Percentiles rank a stretch among this genome's conserved stretches.
phyloP scores from a whole-genome alignment of 169 alveolate genomes.

The Plasmodium berghei region DNA sequence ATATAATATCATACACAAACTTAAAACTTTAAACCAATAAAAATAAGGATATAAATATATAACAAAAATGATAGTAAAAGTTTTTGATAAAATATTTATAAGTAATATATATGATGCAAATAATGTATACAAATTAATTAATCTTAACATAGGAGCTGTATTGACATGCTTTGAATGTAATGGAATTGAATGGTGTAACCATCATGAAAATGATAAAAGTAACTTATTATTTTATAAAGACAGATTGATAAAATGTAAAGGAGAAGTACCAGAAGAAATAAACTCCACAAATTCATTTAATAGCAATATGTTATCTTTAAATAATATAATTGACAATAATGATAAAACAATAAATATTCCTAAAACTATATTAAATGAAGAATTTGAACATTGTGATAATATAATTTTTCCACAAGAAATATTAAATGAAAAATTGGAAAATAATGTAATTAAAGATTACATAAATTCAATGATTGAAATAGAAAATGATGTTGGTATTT shows the following conservation, averaged over 20 bases:
- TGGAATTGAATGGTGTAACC: slow-evolving; percentile 43
- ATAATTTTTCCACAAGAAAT: slow-evolving; percentile 33
- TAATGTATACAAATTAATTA: slow-evolving; percentile 31
- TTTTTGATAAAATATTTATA: slow-evolving; percentile 52
- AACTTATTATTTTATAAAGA: slow-evolving; percentile 39
- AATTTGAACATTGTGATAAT: slow-evolving; percentile 34
- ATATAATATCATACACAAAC: too few relatives aligned
- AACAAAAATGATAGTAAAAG: slow-evolving; percentile 45
- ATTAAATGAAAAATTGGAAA: background rate
- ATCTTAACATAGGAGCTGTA: slow-evolving; percentile 67
- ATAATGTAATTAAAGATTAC: slow-evolving; percentile 32
- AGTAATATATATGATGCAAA: slow-evolving; percentile 65
- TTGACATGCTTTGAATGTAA: slow-evolving; percentile 52
- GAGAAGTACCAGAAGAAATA: background rate
- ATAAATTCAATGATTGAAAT: slow-evolving; percentile 29
- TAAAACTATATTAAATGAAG: background rate
- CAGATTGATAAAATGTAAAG: slow-evolving; percentile 15
- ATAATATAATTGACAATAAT: background rate
- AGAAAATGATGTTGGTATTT: slow-evolving; percentile 4
- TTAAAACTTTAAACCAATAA: too few relatives aligned
- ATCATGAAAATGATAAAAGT: slow-evolving; percentile 7
- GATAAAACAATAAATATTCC: background rate
- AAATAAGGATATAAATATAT: too few relatives aligned
- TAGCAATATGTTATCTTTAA: too few relatives aligned
- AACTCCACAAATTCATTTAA: too few relatives aligned